phyloP scores from a whole-genome alignment of 768 basidiomycete genomes.

The Leccinum imitatum region DNA sequence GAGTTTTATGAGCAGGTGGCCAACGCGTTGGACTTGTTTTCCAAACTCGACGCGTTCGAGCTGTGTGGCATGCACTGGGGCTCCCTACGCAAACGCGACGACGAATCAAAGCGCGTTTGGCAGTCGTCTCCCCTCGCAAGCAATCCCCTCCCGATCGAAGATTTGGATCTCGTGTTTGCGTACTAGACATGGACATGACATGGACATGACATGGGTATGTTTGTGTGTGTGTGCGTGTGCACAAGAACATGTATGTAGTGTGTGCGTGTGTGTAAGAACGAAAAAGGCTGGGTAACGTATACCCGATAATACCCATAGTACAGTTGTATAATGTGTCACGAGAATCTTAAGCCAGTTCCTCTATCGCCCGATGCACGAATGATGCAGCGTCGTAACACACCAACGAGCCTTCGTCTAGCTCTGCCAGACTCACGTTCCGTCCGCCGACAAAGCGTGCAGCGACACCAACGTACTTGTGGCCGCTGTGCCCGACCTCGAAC shows the following conservation, averaged over 20 bases:
- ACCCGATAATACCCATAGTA: constrained; percentile 17
- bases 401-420: constrained; percentile 41
- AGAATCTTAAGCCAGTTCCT: constrained; percentile 35
- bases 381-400: constrained; percentile 45
- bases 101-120: constrained; percentile 50
- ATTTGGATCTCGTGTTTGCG: constrained; percentile 31
- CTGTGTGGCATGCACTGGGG: constrained; percentile 77
- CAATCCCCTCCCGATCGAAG: constrained; percentile 30
- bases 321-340: constrained; percentile 15
- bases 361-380: constrained; percentile 49
- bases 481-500: constrained; percentile 50
- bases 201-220: not conserved
- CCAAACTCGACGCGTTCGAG: constrained; percentile 66
- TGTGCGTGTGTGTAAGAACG: not conserved
- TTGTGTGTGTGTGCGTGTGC: not conserved
- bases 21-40: constrained; percentile 53
- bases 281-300: constrained; percentile 4
- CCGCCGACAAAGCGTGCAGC: constrained; percentile 61
- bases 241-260: not conserved
- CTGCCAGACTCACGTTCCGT: constrained; percentile 29
- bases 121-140: constrained; percentile 47
- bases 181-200: not conserved
- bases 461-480: constrained; percentile 63
- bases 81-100: constrained; percentile 46
- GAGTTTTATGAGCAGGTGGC: constrained; percentile 64